These are phyloP conservation scores for Trichothecium roseum DNA, from an alignment of 2,329 filamentous ascomycete species.

Conservation along the genomic window DNA sequence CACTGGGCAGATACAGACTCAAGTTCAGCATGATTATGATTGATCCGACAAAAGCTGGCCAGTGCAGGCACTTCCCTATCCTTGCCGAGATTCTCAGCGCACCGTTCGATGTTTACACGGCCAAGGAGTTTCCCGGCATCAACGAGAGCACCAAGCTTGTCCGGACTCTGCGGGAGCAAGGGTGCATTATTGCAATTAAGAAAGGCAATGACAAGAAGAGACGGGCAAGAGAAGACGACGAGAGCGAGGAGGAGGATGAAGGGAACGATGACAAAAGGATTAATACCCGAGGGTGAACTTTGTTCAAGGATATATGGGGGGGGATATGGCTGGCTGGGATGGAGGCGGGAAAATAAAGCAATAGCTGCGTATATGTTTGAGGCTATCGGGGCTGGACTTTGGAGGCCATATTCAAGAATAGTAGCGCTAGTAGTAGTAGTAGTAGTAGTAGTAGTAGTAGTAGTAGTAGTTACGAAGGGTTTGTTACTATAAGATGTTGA, in stretches of 20 bases:
- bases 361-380: too few relatives aligned
- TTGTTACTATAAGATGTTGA: too few relatives aligned
- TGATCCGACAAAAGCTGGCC: constrained; percentile 46
- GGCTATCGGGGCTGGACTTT: too few relatives aligned
- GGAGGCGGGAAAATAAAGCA: too few relatives aligned
- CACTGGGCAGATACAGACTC: constrained; percentile 64
- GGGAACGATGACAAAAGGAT: constrained; percentile 8
- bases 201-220: constrained; percentile 63
- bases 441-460: too few relatives aligned
- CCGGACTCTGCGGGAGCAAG: constrained; percentile 65
- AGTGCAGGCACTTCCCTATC: constrained; percentile 33
- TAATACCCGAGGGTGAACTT: too few relatives aligned
- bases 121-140: constrained; percentile 83
- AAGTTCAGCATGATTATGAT: constrained; percentile 66
- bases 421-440: too few relatives aligned
- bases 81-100: constrained; percentile 50
- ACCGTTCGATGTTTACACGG: constrained; percentile 70
- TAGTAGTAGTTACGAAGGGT: too few relatives aligned
- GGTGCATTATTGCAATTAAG: constrained; percentile 76
- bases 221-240: constrained; percentile 23
- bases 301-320: too few relatives aligned
- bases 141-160: constrained; percentile 64
- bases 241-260: constrained; percentile 33
- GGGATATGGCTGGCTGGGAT: too few relatives aligned
- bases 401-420: too few relatives aligned